phyloP scores from a whole-genome alignment of 306 rosid genomes.

The Rosa lucieae region DNA sequence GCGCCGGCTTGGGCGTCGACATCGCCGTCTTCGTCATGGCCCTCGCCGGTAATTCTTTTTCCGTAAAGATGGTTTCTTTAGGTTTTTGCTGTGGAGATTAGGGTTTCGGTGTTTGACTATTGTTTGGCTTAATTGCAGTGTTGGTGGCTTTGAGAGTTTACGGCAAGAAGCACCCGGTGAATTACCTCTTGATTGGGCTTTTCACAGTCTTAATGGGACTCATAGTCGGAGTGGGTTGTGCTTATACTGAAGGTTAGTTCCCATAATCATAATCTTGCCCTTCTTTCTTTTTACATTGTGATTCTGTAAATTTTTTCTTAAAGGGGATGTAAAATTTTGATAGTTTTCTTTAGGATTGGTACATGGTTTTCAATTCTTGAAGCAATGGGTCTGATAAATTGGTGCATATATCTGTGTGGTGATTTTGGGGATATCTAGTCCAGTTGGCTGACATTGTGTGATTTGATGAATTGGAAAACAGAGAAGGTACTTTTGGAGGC shows the following conservation, averaged over 20 bases:
- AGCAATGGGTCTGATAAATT: not conserved
- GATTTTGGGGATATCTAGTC: not conserved
- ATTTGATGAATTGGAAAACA: conserved; percentile 20
- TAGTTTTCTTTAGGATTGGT: not conserved
- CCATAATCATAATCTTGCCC: not conserved
- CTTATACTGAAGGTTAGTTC: not conserved
- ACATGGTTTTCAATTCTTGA: not conserved
- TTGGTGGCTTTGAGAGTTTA: conserved; percentile 32
- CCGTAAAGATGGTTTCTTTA: not conserved
- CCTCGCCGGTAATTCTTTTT: not conserved
- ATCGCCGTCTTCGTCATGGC: not conserved
- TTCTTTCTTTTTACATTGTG: not conserved
- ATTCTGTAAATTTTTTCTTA: not conserved
- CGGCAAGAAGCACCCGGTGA: conserved; percentile 48
- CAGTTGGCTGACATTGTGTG: not conserved
- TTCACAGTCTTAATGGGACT: conserved; percentile 43
- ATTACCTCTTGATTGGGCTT: conserved; percentile 30
- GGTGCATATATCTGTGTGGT: not conserved
- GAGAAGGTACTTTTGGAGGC: conserved; percentile 44
- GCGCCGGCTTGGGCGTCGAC: not conserved
- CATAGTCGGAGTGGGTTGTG: conserved; percentile 42
- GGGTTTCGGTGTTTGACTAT: not conserved
- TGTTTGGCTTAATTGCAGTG: conserved; percentile 24
- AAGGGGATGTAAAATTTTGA: not conserved
- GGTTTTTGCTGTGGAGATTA: not conserved